Base-by-base conservation (phyloP, 164 flowering plant species). In the Pachysandra terminalis region DNA sequence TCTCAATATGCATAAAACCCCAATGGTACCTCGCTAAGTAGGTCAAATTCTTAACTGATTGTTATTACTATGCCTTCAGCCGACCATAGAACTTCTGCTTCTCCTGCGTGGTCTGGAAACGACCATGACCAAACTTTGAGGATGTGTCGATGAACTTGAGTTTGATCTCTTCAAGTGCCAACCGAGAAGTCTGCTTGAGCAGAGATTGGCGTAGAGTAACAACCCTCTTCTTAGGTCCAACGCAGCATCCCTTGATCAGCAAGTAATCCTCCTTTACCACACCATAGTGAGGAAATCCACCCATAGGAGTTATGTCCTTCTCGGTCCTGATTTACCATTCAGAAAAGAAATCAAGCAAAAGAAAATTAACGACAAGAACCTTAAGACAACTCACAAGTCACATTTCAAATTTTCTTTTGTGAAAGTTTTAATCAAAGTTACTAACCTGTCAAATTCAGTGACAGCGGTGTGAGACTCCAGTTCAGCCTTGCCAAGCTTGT, bases 261-360 rank as follows among this genome's bases (percentile, higher is more conserved):
- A 87, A 15, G 66, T 81, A 89, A 58, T 89, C 96, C 55, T 83
- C 86, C 78, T 89, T 89, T 64, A 89, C 96, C 19, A 87, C 71
- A 80, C 96, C 96, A 66, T 89, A 89, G 77, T 89, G 96, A 66
- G 92, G 92, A 81, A 89, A 89, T 9, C 96, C 92, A 79, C 96
- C 92, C 78, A 89, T 86, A 15, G 92, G 96, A 45, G 90, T 89
- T 2, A 89, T 85, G 26, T 87, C 96, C 67, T 89, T 89, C 82
- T 89, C 96, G 41, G 96, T 89, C 84, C 96, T 89, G 84, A 52
- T 26, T n/a, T 12, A 71, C n/a, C 6, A 27, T 21, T 14, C 24
- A 10, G 25, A n/a, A 35, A 56, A 41, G 54, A 15, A 10, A 27
- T 19, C 19, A 13, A 32, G 0, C 25, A 25, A 3, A 63, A 13